phyloP scores from a whole-genome alignment of 306 rosid genomes.

The Pterocarpus santalinus region DNA sequence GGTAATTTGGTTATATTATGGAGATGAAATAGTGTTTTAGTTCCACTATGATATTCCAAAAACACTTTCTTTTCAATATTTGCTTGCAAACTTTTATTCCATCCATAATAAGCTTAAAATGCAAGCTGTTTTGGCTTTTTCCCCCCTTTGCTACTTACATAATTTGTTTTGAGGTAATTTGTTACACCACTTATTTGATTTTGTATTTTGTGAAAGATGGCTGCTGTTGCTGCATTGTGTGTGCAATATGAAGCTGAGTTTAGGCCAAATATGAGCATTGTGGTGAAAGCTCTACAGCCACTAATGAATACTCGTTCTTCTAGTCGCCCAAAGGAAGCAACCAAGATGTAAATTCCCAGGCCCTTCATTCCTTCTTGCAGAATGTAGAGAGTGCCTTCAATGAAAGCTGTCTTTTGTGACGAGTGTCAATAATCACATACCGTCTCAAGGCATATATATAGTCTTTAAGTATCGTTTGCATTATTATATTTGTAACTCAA shows the following conservation, averaged over 20 bases:
- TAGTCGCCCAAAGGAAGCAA: slow-evolving; percentile 52
- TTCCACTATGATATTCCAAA: slow-evolving; percentile 16
- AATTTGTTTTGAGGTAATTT: slow-evolving; percentile 10
- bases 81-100: too few relatives aligned
- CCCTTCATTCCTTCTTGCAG: slow-evolving; percentile 36
- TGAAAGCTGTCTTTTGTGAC: not conserved
- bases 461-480: slow-evolving; percentile 1
- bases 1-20: slow-evolving; percentile 52
- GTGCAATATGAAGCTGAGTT: slow-evolving; percentile 84
- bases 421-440: not conserved
- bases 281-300: slow-evolving; percentile 80
- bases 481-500: slow-evolving; percentile 36
- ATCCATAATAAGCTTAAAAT: not conserved
- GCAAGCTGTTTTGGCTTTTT: slow-evolving; percentile 1
- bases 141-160: not conserved
- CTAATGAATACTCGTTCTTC: slow-evolving; percentile 65
- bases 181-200: slow-evolving; percentile 17
- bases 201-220: slow-evolving; percentile 57
- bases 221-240: slow-evolving; percentile 87
- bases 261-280: slow-evolving; percentile 83
- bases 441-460: not conserved
- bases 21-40: not conserved
- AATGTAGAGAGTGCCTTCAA: slow-evolving; percentile 28
- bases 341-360: slow-evolving; percentile 50
- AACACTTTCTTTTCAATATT: not conserved